Conservation (phyloP, 164 flowering plant genomes). For the Kingdonia uniflora region DNA sequence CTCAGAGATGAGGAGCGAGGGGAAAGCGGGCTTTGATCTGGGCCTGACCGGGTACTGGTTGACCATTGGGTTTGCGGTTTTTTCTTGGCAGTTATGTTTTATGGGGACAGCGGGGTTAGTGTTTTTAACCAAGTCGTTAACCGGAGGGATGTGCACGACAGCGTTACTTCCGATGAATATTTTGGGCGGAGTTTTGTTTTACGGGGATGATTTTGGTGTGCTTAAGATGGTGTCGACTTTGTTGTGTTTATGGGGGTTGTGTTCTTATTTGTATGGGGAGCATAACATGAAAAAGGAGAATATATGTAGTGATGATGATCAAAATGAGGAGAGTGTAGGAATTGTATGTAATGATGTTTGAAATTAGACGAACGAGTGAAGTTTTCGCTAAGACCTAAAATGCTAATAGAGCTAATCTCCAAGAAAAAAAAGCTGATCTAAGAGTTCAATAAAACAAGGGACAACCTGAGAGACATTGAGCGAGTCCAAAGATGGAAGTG, state of each 20-base stretch:
- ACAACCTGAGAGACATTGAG: no score
- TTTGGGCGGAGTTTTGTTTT: constrained; percentile 51
- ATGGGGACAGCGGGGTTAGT: constrained; percentile 85
- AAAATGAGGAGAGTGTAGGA: neutral
- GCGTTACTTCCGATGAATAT: constrained; percentile 61
- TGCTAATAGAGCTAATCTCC: no score
- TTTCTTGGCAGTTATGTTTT: constrained; percentile 68
- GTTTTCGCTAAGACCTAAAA: no score
- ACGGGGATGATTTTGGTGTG: constrained; percentile 46
- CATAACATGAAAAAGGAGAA: constrained; percentile 16
- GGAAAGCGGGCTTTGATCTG: constrained; percentile 21
- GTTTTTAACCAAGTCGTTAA: constrained; percentile 55
- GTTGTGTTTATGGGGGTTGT: constrained; percentile 67
- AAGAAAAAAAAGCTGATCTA: no score
- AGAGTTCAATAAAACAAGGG: no score
- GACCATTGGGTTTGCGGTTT: constrained; percentile 26
- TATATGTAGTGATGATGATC: neutral
- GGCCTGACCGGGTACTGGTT: constrained; percentile 38
- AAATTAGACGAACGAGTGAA: no score
- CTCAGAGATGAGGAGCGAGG: constrained; percentile 37
- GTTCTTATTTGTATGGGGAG: constrained; percentile 63
- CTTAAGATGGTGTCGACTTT: constrained; percentile 53
- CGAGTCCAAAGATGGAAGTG: no score
- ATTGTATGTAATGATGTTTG: no score
- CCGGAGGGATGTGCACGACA: constrained; percentile 78